phyloP scores from a whole-genome alignment of 345 rosid species.

The Arabidopsis suecica region DNA sequence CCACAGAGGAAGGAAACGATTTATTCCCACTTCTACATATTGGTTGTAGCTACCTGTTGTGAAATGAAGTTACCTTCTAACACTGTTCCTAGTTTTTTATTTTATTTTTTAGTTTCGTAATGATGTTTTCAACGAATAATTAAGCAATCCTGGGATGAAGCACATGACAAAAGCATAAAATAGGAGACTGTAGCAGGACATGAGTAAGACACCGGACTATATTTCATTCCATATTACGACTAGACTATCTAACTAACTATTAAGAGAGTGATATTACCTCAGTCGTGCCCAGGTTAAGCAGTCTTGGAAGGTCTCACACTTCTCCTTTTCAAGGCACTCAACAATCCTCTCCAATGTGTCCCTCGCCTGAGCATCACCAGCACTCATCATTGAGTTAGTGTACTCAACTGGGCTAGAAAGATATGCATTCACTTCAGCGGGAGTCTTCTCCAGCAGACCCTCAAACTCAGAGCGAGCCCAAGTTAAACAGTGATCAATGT shows the following conservation, averaged over 20 bases:
- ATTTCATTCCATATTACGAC: background rate
- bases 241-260: background rate
- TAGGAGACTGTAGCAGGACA: background rate
- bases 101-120: background rate
- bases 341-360: conserved; percentile 86
- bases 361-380: conserved; percentile 98
- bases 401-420: conserved; percentile 80
- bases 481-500: conserved; percentile 97
- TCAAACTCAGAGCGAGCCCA: conserved; percentile 99
- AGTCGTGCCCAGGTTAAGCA: conserved; percentile 96
- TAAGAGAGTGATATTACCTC: conserved; percentile 52
- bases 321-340: conserved; percentile 92
- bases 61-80: conserved; percentile 1
- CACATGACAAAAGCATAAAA: background rate
- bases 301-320: conserved; percentile 85
- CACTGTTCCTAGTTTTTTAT: background rate
- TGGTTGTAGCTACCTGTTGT: background rate
- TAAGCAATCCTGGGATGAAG: background rate
- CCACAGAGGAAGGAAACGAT: background rate
- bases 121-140: background rate
- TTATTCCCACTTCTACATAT: background rate
- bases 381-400: conserved; percentile 64
- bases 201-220: background rate
- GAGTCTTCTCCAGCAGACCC: conserved; percentile 97
- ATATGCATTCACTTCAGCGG: conserved; percentile 94